Evolutionary conservation across 805 yeast species (phyloP).

Genomic region (Citeromyces matritensis): DNA sequence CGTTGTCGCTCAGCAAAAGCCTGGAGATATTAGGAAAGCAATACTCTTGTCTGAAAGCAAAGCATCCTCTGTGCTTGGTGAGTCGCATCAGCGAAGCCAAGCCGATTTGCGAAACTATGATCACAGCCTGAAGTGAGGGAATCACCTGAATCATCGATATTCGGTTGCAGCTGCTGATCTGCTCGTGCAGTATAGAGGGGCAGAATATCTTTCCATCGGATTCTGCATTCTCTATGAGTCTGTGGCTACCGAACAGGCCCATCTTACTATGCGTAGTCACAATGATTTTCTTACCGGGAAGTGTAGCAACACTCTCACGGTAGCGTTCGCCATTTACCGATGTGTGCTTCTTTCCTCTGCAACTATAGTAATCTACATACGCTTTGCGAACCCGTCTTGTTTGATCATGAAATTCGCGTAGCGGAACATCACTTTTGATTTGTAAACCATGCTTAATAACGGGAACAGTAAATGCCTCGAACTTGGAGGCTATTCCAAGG

Average conservation of each 20-base stretch:
- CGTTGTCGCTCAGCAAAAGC: conserved; percentile 8
- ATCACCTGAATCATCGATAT: conserved; percentile 15
- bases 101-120: conserved; percentile 28
- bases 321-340: conserved; percentile 13
- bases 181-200: conserved; percentile 24
- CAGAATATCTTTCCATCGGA: conserved; percentile 8
- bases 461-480: conserved; percentile 12
- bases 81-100: conserved; percentile 23
- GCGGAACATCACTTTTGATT: conserved; percentile 8
- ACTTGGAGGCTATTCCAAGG: conserved; percentile 19
- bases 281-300: conserved; percentile 17
- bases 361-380: conserved; percentile 13
- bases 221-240: conserved; percentile 30
- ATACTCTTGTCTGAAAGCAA: conserved; percentile 25
- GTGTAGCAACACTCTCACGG: conserved; percentile 6
- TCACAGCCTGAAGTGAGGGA: conserved; percentile 22
- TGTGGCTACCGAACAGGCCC: conserved; percentile 28
- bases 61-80: conserved; percentile 23
- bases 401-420: no score
- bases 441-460: conserved; percentile 6
- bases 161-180: conserved; percentile 12
- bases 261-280: conserved; percentile 27
- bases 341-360: conserved; percentile 5
- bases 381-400: conserved; percentile 12
- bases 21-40: conserved; percentile 17